These are phyloP conservation scores for Ziziphus jujuba DNA, from an alignment of 306 rosid genomes.

Conservation along the genomic window DNA sequence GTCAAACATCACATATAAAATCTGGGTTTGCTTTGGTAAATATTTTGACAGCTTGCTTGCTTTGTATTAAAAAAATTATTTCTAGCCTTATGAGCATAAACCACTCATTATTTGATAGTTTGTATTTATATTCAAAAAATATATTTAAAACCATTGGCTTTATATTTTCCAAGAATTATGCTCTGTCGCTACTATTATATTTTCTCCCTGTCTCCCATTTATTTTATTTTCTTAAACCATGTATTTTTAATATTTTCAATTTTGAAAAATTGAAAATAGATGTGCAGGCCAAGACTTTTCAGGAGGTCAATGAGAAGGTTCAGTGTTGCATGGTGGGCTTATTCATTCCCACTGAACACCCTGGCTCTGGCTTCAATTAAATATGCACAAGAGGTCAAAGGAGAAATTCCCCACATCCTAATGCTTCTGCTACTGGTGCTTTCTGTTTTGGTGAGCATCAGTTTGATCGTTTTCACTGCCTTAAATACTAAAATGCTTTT, in stretches of 20 bases:
- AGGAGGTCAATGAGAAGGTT: slow-evolving; percentile 21
- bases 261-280: not conserved
- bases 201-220: too few relatives aligned
- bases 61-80: too few relatives aligned
- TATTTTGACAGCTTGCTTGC: too few relatives aligned
- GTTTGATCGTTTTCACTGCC: slow-evolving; percentile 37
- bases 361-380: slow-evolving; percentile 44
- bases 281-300: slow-evolving; percentile 13
- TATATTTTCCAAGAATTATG: too few relatives aligned
- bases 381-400: slow-evolving; percentile 47
- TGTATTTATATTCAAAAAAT: too few relatives aligned
- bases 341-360: slow-evolving; percentile 15
- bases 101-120: too few relatives aligned
- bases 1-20: too few relatives aligned
- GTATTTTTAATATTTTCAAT: not conserved
- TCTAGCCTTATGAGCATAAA: too few relatives aligned
- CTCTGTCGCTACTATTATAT: too few relatives aligned
- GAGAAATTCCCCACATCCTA: slow-evolving; percentile 28
- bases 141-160: too few relatives aligned
- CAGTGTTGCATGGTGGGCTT: slow-evolving; percentile 25
- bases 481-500: slow-evolving; percentile 47
- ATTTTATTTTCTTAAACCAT: too few relatives aligned
- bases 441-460: slow-evolving; percentile 36
- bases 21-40: too few relatives aligned
- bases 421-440: slow-evolving; percentile 37